Conservation (phyloP, 345 rosid genomes). For the Kandelia obovata region DNA sequence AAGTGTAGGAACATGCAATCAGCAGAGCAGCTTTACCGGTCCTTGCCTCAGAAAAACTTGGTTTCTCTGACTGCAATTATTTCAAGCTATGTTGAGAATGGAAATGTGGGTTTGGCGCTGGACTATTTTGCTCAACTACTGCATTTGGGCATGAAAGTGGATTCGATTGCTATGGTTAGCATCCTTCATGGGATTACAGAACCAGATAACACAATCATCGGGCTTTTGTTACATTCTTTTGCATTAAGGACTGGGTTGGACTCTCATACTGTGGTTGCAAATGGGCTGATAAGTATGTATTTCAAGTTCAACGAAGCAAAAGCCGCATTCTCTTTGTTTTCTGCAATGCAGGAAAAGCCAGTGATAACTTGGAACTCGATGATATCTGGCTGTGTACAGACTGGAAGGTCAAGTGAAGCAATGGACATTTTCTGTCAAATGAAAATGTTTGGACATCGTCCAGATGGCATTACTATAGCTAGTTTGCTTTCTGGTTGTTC, state of each 20-base stretch:
- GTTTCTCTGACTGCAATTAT: constrained; percentile 66
- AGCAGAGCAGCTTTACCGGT: constrained; percentile 48
- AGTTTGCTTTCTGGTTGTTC: constrained; percentile 70
- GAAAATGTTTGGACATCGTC: constrained; percentile 42
- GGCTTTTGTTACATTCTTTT: constrained; percentile 58
- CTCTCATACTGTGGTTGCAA: constrained; percentile 42
- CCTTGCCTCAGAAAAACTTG: constrained; percentile 39
- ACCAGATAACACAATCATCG: constrained; percentile 34
- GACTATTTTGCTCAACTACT: constrained; percentile 45
- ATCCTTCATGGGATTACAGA: constrained; percentile 58
- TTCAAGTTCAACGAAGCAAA: constrained; percentile 47
- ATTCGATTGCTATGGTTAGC: constrained; percentile 70
- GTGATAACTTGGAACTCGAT: constrained; percentile 78
- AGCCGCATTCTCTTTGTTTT: constrained; percentile 49
- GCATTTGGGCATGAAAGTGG: constrained; percentile 46
- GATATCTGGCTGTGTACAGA: constrained; percentile 70
- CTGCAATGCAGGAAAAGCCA: constrained; percentile 43
- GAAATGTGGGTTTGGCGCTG: constrained; percentile 39
- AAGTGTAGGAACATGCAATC: constrained; percentile 41
- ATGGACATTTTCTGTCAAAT: constrained; percentile 51
- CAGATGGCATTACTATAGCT: constrained; percentile 63
- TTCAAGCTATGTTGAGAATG: constrained; percentile 57
- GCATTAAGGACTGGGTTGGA: constrained; percentile 57
- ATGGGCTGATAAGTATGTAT: constrained; percentile 79
- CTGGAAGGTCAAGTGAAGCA: constrained; percentile 55